These are phyloP conservation scores for Ophiocordyceps sinensis DNA, from an alignment of 2,329 filamentous ascomycete genomes.

Conservation along the genomic window DNA sequence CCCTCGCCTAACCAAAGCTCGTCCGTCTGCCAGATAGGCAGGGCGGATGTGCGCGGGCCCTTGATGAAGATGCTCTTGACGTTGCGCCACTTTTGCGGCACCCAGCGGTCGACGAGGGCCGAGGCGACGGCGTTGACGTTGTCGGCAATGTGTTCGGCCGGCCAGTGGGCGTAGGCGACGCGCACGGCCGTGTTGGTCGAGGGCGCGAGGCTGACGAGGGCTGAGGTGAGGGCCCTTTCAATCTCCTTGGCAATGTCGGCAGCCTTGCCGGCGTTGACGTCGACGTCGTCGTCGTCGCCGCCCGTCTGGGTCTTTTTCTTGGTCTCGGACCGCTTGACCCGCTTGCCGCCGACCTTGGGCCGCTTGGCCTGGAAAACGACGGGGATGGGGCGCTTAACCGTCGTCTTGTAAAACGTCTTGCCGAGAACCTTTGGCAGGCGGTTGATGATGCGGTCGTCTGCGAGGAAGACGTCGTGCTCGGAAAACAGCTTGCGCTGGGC, in stretches of 20 bases:
- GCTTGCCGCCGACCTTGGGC: constrained; percentile 45
- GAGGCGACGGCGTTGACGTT: constrained; percentile 64
- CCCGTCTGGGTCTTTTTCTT: constrained; percentile 31
- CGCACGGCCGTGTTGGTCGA: constrained; percentile 68
- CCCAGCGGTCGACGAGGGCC: constrained; percentile 60
- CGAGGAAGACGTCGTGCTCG: constrained; percentile 88
- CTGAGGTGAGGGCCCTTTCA: constrained; percentile 58
- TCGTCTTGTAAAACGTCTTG: constrained; percentile 83
- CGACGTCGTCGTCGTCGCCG: constrained; percentile 9
- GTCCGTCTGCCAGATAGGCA: constrained; percentile 89
- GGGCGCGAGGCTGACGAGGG: constrained; percentile 66
- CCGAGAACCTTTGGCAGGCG: constrained; percentile 64
- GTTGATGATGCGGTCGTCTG: constrained; percentile 72
- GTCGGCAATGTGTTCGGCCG: constrained; percentile 59
- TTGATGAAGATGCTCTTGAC: constrained; percentile 80
- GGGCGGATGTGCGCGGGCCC: constrained; percentile 69
- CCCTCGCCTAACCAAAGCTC: constrained; percentile 78
- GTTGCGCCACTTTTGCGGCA: constrained; percentile 79
- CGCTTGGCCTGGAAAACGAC: constrained; percentile 52
- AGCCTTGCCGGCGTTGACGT: constrained; percentile 35
- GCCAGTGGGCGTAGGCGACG: constrained; percentile 63
- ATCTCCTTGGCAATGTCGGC: constrained; percentile 67
- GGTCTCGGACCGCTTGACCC: constrained; percentile 28
- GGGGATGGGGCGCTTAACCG: constrained; percentile 74
- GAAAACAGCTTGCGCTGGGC: constrained; percentile 65